Evolutionary conservation across 2,329 filamentous ascomycete species (phyloP).

Genomic region (Claviceps digitariae): DNA sequence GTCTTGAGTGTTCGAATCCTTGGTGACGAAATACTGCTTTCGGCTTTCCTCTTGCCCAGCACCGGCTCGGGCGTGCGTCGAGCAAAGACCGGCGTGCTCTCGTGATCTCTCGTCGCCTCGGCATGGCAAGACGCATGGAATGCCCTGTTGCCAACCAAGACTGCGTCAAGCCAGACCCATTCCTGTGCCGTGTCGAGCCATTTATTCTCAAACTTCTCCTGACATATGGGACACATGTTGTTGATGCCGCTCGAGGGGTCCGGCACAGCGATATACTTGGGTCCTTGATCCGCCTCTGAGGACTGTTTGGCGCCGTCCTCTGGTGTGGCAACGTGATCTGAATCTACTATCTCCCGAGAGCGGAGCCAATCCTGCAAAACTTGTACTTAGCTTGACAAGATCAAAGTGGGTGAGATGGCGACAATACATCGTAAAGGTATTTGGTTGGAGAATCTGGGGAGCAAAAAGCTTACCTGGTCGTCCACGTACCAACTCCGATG

Average conservation of each 20-base stretch:
- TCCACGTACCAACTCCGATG: slow-evolving; percentile 94
- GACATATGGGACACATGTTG: slow-evolving; percentile 80
- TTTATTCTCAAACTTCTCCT: slow-evolving; percentile 84
- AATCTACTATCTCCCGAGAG: slow-evolving; percentile 66
- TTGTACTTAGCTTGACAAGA: background rate
- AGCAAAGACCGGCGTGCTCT: slow-evolving; percentile 26
- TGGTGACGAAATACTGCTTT: slow-evolving; percentile 34
- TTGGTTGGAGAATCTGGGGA: background rate
- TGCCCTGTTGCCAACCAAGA: slow-evolving; percentile 62
- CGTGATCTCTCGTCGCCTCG: slow-evolving; percentile 60
- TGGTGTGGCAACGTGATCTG: slow-evolving; percentile 29
- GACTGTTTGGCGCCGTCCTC: slow-evolving; percentile 21
- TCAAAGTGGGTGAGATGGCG: background rate
- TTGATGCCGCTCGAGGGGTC: slow-evolving; percentile 63
- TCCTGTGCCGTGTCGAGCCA: slow-evolving; percentile 91
- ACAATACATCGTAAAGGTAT: background rate
- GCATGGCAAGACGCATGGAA: slow-evolving; percentile 85
- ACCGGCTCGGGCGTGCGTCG: slow-evolving; percentile 49
- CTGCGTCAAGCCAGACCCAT: slow-evolving; percentile 90
- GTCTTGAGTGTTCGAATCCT: slow-evolving; percentile 19
- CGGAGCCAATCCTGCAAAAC: slow-evolving; percentile 68
- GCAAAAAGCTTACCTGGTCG: slow-evolving; percentile 52
- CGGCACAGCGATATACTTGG: slow-evolving; percentile 71
- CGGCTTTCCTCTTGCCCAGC: slow-evolving; percentile 63
- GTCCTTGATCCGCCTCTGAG: slow-evolving; percentile 25